Percentiles rank a stretch among this genome's conserved stretches.
These are phyloP conservation scores for Aspergillus brasiliensis DNA, from an alignment of 2,329 filamentous ascomycete genomes.

Conservation along the genomic window DNA sequence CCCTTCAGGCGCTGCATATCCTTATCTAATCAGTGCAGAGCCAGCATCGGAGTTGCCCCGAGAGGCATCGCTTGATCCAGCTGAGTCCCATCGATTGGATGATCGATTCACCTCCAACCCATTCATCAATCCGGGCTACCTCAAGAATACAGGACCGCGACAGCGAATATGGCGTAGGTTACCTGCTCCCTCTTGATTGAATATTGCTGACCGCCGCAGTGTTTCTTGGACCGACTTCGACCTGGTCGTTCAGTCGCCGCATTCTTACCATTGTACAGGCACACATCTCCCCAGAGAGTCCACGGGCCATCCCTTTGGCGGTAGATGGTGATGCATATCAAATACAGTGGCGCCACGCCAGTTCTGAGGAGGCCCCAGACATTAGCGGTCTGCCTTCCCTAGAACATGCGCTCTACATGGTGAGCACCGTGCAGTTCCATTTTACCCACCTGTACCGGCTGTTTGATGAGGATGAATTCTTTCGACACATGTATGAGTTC, in stretches of 20 bases:
- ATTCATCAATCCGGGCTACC: constrained; percentile 35
- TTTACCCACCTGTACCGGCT: constrained; percentile 57
- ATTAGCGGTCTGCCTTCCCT: constrained; percentile 48
- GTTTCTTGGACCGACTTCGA: constrained; percentile 57
- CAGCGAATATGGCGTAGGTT: constrained; percentile 22
- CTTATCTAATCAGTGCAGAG: not conserved
- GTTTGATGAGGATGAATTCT: constrained; percentile 55
- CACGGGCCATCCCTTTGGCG: constrained; percentile 42
- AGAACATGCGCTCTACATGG: constrained; percentile 55
- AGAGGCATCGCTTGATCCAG: constrained; percentile 7
- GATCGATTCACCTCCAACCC: constrained; percentile 27
- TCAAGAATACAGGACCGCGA: not conserved
- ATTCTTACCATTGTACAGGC: constrained; percentile 52
- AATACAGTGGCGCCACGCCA: constrained; percentile 49
- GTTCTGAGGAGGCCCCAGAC: constrained; percentile 33
- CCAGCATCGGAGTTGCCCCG: not conserved
- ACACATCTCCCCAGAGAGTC: constrained; percentile 44
- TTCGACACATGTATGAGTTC: constrained; percentile 43
- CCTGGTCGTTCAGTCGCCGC: constrained; percentile 56
- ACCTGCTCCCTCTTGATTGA: not conserved
- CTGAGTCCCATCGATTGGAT: constrained; percentile 27
- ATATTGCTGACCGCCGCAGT: constrained; percentile 33
- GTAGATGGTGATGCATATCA: constrained; percentile 55
- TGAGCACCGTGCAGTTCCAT: constrained; percentile 60
- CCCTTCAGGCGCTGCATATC: not conserved